Evolutionary conservation across 1,284 basidiomycete species (phyloP), one percentile per base, ranked within the genome.

Genomic region (Ustilago lituana): DNA sequence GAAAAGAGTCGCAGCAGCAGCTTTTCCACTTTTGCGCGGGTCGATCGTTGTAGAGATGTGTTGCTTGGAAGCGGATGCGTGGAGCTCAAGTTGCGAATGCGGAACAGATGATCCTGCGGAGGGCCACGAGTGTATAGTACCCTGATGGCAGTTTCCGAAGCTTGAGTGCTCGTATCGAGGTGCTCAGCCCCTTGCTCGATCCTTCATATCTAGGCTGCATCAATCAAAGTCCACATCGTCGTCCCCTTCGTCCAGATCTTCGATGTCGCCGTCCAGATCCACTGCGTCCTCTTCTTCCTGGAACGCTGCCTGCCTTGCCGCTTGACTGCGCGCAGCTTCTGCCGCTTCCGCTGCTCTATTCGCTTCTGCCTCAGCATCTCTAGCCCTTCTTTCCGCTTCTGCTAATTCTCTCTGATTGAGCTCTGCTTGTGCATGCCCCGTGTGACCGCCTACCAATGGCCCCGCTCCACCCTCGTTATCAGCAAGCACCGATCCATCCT

Each of bases 201-300:
- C 12, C 27, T 29, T 29, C 27, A 29, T 29, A 29, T 6, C n/a
- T n/a, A n/a, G n/a, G n/a, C n/a, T 7, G 27, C 27, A 5, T 37
- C 53, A 64, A 38, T 70, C 67, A 52, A 58, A 70, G 38, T 70
- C 67, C 1, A 70, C 67, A 22, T 70, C 67, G 39, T 70, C 67
- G 19, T 63, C 67, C 4, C 61, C 67, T 17, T 67, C 60, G 38
- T 77, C 75, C 11, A 77, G 43, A 46, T 77, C 75, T 29, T 74
- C 75, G n/a, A 75, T 53, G 22, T 75, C 75, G 3, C 52, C 75
- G 26, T 77, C 75, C 1, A 77, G 40, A 45, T 77, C 68, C 36
- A 71, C 73, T 2, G 57, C 63, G 37, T 64, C 68, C 24, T 71
- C 63, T 7, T 71, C 64, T 7, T 61, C 51, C 33, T 67, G 61